Conservation (phyloP, 1,284 basidiomycete genomes). For the Gymnopus androsaceus region DNA sequence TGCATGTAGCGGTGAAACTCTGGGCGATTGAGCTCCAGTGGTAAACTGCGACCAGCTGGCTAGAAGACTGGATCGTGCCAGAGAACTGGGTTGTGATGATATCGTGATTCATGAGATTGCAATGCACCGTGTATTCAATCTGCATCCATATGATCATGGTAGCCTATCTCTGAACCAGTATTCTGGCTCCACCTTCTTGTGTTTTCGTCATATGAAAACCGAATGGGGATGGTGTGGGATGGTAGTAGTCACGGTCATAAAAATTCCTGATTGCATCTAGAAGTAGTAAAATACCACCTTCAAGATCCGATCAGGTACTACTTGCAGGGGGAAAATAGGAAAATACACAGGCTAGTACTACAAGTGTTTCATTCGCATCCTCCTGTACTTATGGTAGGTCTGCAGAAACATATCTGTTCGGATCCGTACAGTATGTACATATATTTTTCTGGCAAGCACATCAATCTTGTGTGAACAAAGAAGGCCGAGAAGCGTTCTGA, state of each 20-base stretch:
- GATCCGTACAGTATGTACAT: slow-evolving; percentile 12
- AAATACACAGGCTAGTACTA: no score
- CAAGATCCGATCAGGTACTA: slow-evolving; percentile 16
- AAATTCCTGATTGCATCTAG: slow-evolving; percentile 11
- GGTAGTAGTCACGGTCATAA: not conserved
- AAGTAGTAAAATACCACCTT: slow-evolving; percentile 3
- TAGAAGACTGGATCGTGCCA: not conserved
- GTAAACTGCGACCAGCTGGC: not conserved
- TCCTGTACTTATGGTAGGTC: no score
- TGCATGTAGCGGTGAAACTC: no score
- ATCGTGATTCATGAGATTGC: slow-evolving; percentile 7
- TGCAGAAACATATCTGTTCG: slow-evolving; percentile 5
- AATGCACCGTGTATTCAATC: slow-evolving; percentile 1
- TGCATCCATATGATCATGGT: slow-evolving; percentile 1
- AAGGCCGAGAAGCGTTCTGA: not conserved
- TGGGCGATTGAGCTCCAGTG: not conserved
- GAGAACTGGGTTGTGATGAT: not conserved
- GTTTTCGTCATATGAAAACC: slow-evolving; percentile 1
- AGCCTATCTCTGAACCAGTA: slow-evolving; percentile 9
- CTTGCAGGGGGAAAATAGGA: no score
- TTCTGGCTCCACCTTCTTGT: not conserved
- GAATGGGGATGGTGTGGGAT: slow-evolving; percentile 10
- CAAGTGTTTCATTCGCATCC: no score
- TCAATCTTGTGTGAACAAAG: not conserved
- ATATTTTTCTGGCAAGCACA: not conserved